Evolutionary conservation across 192 early-diverging fungal genomes (phyloP), one percentile per base, ranked within the genome.

Genomic region (Mortierella claussenii): DNA sequence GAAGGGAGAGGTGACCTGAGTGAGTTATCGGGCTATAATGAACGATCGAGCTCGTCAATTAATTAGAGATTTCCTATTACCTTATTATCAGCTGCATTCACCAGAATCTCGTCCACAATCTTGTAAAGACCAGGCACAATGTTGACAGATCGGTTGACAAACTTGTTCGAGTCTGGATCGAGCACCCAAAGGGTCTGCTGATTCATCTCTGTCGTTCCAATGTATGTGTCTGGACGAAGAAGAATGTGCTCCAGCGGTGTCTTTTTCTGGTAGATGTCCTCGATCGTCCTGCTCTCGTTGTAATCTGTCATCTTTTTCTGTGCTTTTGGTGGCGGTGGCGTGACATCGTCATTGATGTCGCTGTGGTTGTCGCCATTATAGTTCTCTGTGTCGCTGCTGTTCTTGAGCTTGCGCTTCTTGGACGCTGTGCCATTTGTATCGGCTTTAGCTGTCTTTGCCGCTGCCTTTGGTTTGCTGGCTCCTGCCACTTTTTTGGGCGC

Each of bases 41-140:
- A 36, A 2, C 18, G 6, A 33, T 9, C 7, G 11, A 20, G 24
- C 3, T 8, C 11, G 13, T 10, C 26, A n/a, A 2, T 30, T 7
- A 28, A 21, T 9, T 4, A 8, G 33, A 43, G 8, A 24, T 21
- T 12, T 55, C 8, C 4, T 15, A 26, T 49, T 80, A 90, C 89
- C 89, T 95, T 94, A 83, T 96, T 96, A 69, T 98, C 95, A 45
- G 93, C 93, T 43, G 94, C 96, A 76, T 97, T 99, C 21, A 99
- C 96, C 13, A 99, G 83, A 62, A 99, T 97, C 79, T 99, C 97
- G 74, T 99, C 97, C 37, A 97, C 93, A 64, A 99, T 99, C 79
- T 99, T 99, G 82, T 96, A 98, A 20, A 99, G 69, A 48, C 96
- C 97, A 34, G 93, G 93, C 4, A 94, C 94, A 81, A 89, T 93